Conservation (phyloP, 2,329 filamentous ascomycete genomes). For the Talaromyces sp. region DNA sequence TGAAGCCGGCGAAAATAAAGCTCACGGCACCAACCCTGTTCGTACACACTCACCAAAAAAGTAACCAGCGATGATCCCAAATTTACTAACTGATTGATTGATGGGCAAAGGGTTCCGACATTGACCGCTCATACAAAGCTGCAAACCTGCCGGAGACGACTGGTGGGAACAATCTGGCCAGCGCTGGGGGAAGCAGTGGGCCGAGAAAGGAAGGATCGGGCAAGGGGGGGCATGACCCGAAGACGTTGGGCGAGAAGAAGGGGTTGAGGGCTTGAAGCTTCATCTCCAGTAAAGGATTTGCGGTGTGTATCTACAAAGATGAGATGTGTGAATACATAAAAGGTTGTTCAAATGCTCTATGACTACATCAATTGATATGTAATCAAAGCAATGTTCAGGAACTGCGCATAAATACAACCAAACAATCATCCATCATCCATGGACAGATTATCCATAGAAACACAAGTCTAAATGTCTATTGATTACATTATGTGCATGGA, state of each 20-base stretch:
- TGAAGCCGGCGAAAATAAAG: conserved; percentile 23
- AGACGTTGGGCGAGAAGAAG: conserved; percentile 30
- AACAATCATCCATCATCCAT: neutral
- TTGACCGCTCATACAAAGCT: conserved; percentile 27
- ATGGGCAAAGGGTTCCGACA: conserved; percentile 12
- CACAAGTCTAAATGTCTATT: neutral
- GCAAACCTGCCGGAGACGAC: conserved; percentile 31
- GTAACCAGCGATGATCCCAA: too few species aligned
- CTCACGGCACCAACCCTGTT: conserved; percentile 27
- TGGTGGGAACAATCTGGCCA: conserved; percentile 18
- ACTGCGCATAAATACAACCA: neutral
- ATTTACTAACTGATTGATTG: neutral
- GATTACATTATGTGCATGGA: neutral
- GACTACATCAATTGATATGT: neutral
- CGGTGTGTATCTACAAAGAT: neutral
- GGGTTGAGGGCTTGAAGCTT: conserved; percentile 20
- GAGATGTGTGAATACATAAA: too few species aligned
- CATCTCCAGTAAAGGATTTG: too few species aligned
- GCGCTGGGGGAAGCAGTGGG: conserved; percentile 21
- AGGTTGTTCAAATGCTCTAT: too few species aligned
- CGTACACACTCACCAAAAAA: too few species aligned
- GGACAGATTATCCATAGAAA: neutral
- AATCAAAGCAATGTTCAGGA: neutral
- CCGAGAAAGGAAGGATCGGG: conserved; percentile 23
- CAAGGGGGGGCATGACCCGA: conserved; percentile 31